Base-by-base conservation (phyloP, 2,329 filamentous ascomycete species). In the Phoma sp. region DNA sequence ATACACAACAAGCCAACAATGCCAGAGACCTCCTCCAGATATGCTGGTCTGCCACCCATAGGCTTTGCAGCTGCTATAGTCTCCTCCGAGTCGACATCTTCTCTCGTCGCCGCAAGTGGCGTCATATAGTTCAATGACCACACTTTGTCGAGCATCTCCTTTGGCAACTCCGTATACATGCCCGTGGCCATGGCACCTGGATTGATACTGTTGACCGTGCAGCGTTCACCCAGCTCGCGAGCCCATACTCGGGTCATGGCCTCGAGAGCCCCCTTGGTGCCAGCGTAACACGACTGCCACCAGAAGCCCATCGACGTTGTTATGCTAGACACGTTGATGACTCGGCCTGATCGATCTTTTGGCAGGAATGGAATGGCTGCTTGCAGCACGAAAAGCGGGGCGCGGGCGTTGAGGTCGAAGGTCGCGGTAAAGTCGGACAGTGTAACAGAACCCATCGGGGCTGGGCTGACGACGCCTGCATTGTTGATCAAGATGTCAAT, bases 401-500 rank as follows among this genome's bases (percentile, higher is more conserved):
- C 61, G 12, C 58, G 58, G 5, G 58, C 53, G 29, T 88, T 85
- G 61, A 81, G 78, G 37, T 85, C 80, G 76, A 92, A 94, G 64
- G 91, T 83, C 13, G 79, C 79, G 3, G 81, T 67, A 2, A 81
- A 83, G 62, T 90, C 84, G 37, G 88, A 82, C 24, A 83, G 80
- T 4, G 57, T 56, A 9, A 57, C 45, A 12, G 53, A 47, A 31
- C 46, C 60, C 29, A 88, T 75, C 21, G 78, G 72, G 61, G 86
- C 83, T 74, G 92, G 92, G 37, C 83, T 70, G 9, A 79, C 75
- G 3, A 84, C 76, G 31, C 90, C 91, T 35, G 92, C 91, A 73
- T 94, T 94, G 82, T 95, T 94, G 79, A 95, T 78, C 40, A 95
- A 77, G 54, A 94, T 90, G 76, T 94, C 90, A 69, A 95, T 83